These are phyloP conservation scores for Arctostaphylos glauca DNA, from an alignment of 148 eudicot genomes.

Conservation along the genomic window DNA sequence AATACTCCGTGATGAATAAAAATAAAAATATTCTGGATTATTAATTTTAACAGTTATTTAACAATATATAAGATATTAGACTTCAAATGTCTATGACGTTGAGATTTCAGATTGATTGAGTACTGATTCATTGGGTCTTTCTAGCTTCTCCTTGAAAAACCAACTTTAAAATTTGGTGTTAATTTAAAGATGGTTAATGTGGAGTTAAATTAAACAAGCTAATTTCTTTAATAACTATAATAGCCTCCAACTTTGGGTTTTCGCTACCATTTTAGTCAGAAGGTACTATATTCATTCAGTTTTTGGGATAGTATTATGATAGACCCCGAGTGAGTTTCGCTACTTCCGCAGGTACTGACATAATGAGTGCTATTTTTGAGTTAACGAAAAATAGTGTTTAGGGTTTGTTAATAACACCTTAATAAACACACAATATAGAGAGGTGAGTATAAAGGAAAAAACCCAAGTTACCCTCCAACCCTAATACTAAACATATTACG, in stretches of 20 bases:
- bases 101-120: neutral
- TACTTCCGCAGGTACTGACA: neutral
- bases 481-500: too few relatives aligned
- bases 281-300: neutral
- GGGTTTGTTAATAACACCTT: too few relatives aligned
- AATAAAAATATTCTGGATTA: too few relatives aligned
- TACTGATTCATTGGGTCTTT: neutral
- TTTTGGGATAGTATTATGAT: too few relatives aligned
- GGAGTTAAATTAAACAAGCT: neutral
- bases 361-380: neutral
- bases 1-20: too few relatives aligned
- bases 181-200: neutral
- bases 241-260: neutral
- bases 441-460: too few relatives aligned
- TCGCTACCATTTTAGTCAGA: neutral
- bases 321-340: neutral
- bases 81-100: neutral
- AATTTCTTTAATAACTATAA: neutral
- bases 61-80: neutral
- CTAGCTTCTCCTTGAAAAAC: neutral
- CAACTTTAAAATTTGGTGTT: neutral
- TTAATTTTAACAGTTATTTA: too few relatives aligned
- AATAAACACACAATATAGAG: too few relatives aligned
- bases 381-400: neutral
- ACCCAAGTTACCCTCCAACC: too few relatives aligned